phyloP scores from a whole-genome alignment of 257 asterid species.

The Nemophila menziesii region DNA sequence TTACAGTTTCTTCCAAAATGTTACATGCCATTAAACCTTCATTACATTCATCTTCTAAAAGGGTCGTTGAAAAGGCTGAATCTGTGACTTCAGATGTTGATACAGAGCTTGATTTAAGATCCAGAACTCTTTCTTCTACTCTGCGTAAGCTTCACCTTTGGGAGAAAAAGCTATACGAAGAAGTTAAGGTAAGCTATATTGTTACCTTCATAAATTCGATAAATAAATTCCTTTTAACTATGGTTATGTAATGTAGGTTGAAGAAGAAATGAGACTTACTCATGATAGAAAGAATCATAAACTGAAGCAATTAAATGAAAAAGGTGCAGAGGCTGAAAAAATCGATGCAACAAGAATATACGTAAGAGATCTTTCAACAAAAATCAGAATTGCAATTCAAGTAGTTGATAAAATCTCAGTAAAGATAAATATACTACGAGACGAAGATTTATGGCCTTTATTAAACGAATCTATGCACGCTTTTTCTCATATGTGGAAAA shows the following conservation, averaged over 20 bases:
- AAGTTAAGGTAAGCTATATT: constrained; percentile 63
- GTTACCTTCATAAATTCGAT: constrained; percentile 1
- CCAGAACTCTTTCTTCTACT: constrained; percentile 71
- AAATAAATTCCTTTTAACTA: neutral
- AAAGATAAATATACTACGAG: constrained; percentile 75
- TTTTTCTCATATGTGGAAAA: constrained; percentile 99
- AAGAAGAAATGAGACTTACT: constrained; percentile 83
- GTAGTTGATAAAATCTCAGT: constrained; percentile 85
- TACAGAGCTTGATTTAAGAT: constrained; percentile 47
- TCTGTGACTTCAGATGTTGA: constrained; percentile 37
- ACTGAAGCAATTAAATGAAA: constrained; percentile 62
- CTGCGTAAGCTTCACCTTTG: constrained; percentile 79
- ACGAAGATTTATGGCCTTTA: constrained; percentile 90
- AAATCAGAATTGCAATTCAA: constrained; percentile 79
- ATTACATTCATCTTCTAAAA: constrained; percentile 49
- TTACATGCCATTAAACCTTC: constrained; percentile 39
- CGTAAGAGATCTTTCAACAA: constrained; percentile 77
- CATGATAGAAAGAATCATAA: constrained; percentile 60
- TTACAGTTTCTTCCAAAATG: constrained; percentile 76
- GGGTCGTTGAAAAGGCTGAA: constrained; percentile 29
- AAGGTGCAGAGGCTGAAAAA: constrained; percentile 79
- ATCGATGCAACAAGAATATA: constrained; percentile 58
- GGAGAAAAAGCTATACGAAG: constrained; percentile 95
- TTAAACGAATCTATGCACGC: constrained; percentile 67
- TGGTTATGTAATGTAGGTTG: constrained; percentile 38